These are phyloP conservation scores for Lodderomyces pseudojiufengensis DNA, from an alignment of 1,139 yeast genomes.

Conservation along the genomic window DNA sequence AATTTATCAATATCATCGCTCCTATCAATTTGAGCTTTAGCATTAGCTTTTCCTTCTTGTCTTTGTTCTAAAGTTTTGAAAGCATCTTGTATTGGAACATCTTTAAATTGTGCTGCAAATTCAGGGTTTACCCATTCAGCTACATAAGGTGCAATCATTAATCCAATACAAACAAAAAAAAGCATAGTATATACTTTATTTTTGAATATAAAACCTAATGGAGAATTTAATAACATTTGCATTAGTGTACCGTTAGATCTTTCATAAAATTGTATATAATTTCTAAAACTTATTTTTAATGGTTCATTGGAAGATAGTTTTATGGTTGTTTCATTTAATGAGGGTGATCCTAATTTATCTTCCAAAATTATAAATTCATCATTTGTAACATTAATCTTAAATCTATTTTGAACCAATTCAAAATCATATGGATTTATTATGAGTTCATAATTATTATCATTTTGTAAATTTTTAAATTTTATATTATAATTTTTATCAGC, in stretches of 20 bases:
- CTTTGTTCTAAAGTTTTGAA: too few relatives aligned
- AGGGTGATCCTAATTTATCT: conserved; percentile 18
- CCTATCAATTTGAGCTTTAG: conserved; percentile 4
- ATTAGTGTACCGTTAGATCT: conserved; percentile 28
- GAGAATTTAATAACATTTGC: conserved; percentile 38
- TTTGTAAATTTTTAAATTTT: conserved; percentile 20
- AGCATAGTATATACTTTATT: conserved; percentile 35
- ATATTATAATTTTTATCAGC: conserved; percentile 28
- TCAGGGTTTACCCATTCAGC: conserved; percentile 35
- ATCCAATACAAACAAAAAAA: conserved; percentile 26
- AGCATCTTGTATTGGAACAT: conserved; percentile 18
- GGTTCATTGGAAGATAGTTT: conserved; percentile 18
- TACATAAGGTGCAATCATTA: conserved; percentile 35
- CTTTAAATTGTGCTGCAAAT: conserved; percentile 32
- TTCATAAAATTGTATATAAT: conserved; percentile 34
- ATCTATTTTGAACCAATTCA: conserved; percentile 24
- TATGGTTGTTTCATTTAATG: conserved; percentile 18
- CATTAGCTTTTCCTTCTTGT: conserved; percentile 1
- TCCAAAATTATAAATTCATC: conserved; percentile 21
- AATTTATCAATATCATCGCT: background rate
- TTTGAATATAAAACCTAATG: conserved; percentile 42
- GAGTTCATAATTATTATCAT: conserved; percentile 34
- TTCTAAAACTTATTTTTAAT: conserved; percentile 21
- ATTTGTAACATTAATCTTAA: conserved; percentile 21
- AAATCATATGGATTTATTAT: conserved; percentile 38